Base-by-base conservation (phyloP, 2,329 filamentous ascomycete genomes). In the Lecanicillium sp. region DNA sequence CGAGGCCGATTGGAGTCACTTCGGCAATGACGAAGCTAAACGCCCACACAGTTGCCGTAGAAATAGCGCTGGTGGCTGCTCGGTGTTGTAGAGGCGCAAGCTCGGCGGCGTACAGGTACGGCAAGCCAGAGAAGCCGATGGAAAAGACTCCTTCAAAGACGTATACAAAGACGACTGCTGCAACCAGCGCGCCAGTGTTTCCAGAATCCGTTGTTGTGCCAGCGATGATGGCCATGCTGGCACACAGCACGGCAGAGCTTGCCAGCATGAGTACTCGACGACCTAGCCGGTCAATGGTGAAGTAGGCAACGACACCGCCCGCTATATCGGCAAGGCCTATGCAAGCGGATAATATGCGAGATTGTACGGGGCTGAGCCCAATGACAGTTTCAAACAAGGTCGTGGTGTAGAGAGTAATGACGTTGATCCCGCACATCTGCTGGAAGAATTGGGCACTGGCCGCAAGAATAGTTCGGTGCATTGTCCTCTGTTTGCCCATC, bases 101-200 rank as follows among this genome's bases (percentile, higher is more conserved):
- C 41, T 74, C 68, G 17, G 73, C 71, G 3, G 71, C 65, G 46
- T 70, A 72, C 49, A 75, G 51, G 72, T 76, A 81, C 9, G 78
- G 77, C 29, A 80, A 64, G 3, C 77, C 76, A 1, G 80, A 55
- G 67, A 75, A 80, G 6, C 75, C 77, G 0, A 78, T 77, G 4
- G 78, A 79, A 45, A 82, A 83, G 44, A 75, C 78, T 2, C 75
- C 74, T 52, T 83, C 82, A 58, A 80, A 84, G 3, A 78, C 67
- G 61, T 83, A 84, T 12, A 84, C 59, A 43, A 78, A 79, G 45
- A 53, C 33, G 47, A 3, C 47, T 41, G 5, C 51, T 40, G 6
- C 47, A 40, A 29, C 49, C 43, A 48, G 45, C 43, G 52, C 48
- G 33, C 43, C 44, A 33, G 46, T 43, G 31, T 51, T 53, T 8